These are phyloP conservation scores for Populus hybrid DNA, from an alignment of 441 rosid genomes.

Conservation along the genomic window DNA sequence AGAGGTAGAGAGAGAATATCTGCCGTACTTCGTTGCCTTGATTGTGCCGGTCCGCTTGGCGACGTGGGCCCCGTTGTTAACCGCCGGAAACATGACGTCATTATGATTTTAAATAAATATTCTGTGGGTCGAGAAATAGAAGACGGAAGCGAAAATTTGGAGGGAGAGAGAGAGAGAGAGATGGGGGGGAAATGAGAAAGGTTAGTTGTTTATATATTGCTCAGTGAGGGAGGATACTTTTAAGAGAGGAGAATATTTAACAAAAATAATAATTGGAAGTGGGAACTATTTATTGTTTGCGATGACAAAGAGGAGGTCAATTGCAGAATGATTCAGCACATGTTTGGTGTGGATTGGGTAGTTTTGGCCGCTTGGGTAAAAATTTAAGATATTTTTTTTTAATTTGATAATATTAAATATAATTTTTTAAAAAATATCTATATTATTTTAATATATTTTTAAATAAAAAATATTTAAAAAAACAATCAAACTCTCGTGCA, in stretches of 20 bases:
- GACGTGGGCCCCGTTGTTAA: conserved; percentile 31
- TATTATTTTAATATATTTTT: no score
- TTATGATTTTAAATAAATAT: conserved; percentile 2
- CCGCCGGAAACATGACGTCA: conserved; percentile 57
- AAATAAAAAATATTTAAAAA: no score
- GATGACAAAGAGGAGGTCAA: not conserved
- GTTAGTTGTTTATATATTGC: not conserved
- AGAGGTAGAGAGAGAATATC: conserved; percentile 27
- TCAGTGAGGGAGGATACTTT: not conserved
- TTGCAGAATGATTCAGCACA: not conserved
- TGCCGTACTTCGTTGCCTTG: conserved; percentile 19
- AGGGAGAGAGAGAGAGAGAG: not conserved
- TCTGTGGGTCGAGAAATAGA: not conserved
- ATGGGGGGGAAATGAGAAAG: not conserved
- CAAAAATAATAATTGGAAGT: no score
- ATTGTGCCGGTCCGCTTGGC: conserved; percentile 16
- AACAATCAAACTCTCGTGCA: no score
- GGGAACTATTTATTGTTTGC: not conserved
- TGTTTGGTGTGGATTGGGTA: not conserved
- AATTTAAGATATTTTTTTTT: no score
- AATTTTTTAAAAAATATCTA: no score
- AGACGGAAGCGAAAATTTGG: not conserved
- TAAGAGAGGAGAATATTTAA: no score
- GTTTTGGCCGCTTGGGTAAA: not conserved
- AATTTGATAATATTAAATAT: no score